These are phyloP conservation scores for Olyra latifolia DNA, from an alignment of 176 grass and related monocot species.

Conservation along the genomic window DNA sequence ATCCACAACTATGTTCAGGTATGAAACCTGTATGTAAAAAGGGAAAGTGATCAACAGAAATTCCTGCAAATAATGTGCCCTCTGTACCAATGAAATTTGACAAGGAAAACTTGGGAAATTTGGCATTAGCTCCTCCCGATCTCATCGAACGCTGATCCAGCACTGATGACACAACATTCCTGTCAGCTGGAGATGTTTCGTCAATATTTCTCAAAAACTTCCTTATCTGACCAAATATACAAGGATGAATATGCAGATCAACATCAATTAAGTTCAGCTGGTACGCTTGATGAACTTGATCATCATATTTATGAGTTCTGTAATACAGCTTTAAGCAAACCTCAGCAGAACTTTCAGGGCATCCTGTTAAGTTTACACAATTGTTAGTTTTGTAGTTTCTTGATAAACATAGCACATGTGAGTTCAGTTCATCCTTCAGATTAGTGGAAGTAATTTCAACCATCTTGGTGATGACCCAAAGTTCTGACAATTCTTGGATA, in stretches of 20 bases:
- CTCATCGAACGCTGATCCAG: constrained; percentile 30
- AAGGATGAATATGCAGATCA: constrained; percentile 83
- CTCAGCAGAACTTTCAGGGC: constrained; percentile 33
- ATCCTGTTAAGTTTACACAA: constrained; percentile 16
- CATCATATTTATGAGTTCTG: constrained; percentile 42
- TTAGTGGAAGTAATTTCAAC: constrained; percentile 55
- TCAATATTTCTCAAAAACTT: constrained; percentile 63
- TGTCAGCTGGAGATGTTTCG: constrained; percentile 37
- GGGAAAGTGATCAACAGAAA: constrained; percentile 65
- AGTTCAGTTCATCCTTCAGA: constrained; percentile 44
- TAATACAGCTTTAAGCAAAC: constrained; percentile 76
- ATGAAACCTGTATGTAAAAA: constrained; percentile 51
- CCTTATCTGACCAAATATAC: constrained; percentile 53
- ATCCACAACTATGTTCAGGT: constrained; percentile 34
- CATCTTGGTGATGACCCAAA: constrained; percentile 51
- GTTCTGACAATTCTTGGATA: constrained; percentile 51
- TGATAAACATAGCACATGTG: constrained; percentile 54
- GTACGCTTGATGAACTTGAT: constrained; percentile 49
- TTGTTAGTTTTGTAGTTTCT: constrained; percentile 39
- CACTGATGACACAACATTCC: constrained; percentile 32
- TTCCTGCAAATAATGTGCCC: constrained; percentile 43
- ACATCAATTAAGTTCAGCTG: constrained; percentile 53
- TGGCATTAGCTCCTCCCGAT: constrained; percentile 21
- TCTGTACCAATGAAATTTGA: constrained; percentile 51
- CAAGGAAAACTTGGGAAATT: constrained; percentile 53